These are phyloP conservation scores for Cutaneotrichosporon cavernicola DNA, from an alignment of 1,284 basidiomycete genomes.

Conservation along the genomic window DNA sequence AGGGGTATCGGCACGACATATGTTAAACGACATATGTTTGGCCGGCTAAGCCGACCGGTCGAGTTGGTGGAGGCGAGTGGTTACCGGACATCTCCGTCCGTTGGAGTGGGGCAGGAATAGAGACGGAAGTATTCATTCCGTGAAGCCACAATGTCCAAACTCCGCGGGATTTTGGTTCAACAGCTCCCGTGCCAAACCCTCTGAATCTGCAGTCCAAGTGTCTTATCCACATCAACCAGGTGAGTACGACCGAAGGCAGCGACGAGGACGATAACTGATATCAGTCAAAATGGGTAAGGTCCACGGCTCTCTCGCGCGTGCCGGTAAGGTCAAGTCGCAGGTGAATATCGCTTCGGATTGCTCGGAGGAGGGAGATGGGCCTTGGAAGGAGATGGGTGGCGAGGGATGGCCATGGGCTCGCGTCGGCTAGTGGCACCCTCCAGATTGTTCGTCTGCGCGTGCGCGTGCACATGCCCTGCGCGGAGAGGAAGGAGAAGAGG, in stretches of 20 bases:
- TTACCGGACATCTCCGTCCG: background rate
- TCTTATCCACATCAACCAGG: slow-evolving; percentile 17
- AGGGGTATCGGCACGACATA: background rate
- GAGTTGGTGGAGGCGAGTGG: background rate
- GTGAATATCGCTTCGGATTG: slow-evolving; percentile 32
- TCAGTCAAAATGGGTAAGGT: slow-evolving; percentile 63
- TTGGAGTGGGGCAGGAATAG: background rate
- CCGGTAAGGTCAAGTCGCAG: slow-evolving; percentile 98
- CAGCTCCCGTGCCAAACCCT: slow-evolving; percentile 4
- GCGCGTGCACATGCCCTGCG: slow-evolving; percentile 3
- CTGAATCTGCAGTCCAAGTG: background rate
- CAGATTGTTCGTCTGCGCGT: background rate
- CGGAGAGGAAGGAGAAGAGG: background rate
- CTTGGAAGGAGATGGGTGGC: background rate
- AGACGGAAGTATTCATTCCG: background rate
- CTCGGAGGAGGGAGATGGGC: slow-evolving; percentile 1
- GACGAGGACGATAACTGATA: slow-evolving; percentile 6
- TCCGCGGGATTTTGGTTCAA: background rate
- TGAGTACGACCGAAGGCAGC: slow-evolving; percentile 16
- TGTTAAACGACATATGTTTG: background rate
- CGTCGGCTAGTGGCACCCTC: background rate
- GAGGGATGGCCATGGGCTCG: slow-evolving; percentile 9
- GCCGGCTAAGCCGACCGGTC: background rate
- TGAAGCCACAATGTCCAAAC: background rate
- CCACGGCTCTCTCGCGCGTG: slow-evolving; percentile 99